A percentile compares a stretch with the other conserved stretches of the same genome.
Conservation (phyloP, 1,139 yeast species). For the Kluyveromyces sp. region DNA sequence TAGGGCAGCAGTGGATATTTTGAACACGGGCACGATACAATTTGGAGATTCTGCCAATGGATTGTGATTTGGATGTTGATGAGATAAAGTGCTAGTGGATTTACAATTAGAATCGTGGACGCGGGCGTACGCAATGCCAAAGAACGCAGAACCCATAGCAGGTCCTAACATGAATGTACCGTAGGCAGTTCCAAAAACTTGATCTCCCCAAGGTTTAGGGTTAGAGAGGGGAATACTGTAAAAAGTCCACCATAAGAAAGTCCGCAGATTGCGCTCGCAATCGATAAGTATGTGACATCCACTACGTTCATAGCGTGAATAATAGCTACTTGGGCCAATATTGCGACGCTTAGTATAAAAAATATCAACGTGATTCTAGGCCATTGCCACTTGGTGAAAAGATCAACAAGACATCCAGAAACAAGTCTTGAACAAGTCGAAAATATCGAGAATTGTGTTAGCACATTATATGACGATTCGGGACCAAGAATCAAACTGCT, state of each 20-base stretch:
- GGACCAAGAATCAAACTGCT: slow-evolving; percentile 20
- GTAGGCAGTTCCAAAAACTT: slow-evolving; percentile 87
- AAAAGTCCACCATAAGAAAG: slow-evolving; percentile 75
- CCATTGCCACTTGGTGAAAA: slow-evolving; percentile 31
- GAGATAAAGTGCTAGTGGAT: background rate
- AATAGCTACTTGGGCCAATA: slow-evolving; percentile 35
- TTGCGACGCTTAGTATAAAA: slow-evolving; percentile 37
- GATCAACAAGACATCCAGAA: slow-evolving; percentile 63
- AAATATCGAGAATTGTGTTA: slow-evolving; percentile 43
- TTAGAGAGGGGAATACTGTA: slow-evolving; percentile 76
- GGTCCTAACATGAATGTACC: slow-evolving; percentile 89
- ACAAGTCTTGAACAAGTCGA: slow-evolving; percentile 59
- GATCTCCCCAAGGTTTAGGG: slow-evolving; percentile 87
- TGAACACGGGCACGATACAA: slow-evolving; percentile 1
- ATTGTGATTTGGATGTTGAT: background rate
- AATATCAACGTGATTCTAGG: slow-evolving; percentile 41
- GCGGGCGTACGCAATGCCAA: slow-evolving; percentile 65
- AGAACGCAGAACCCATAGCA: slow-evolving; percentile 70
- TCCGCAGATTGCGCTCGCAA: slow-evolving; percentile 55
- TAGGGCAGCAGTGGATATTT: slow-evolving; percentile 37
- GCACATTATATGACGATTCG: slow-evolving; percentile 30
- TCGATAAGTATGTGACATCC: slow-evolving; percentile 23
- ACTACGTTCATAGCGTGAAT: slow-evolving; percentile 11
- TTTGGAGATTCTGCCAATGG: background rate
- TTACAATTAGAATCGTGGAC: slow-evolving; percentile 43